These are phyloP conservation scores for barrel medic (Medicago truncatula) DNA, from an alignment of 306 rosid genomes.

Conservation along the genomic window DNA sequence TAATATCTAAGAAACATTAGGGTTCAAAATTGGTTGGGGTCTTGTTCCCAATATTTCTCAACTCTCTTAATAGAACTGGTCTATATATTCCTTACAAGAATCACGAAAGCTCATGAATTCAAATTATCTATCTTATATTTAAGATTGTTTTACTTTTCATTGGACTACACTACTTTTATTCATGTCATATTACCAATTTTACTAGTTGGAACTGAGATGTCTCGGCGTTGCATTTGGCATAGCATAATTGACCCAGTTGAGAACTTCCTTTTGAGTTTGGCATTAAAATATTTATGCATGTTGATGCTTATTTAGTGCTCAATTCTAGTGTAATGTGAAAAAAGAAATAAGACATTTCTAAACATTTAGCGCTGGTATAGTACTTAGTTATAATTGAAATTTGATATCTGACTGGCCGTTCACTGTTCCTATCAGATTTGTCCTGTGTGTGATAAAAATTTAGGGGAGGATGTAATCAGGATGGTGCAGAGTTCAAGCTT, in stretches of 20 bases:
- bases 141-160: background rate
- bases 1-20: conserved; percentile 6
- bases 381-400: conserved; percentile 42
- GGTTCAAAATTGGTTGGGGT: too few species aligned
- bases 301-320: conserved; percentile 7
- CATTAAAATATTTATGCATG: conserved; percentile 9
- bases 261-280: conserved; percentile 6
- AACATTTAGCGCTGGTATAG: too few species aligned
- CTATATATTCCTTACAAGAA: conserved; percentile 7
- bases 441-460: conserved; percentile 76
- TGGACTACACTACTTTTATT: conserved; percentile 1
- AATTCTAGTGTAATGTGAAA: conserved; percentile 25
- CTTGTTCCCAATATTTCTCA: conserved; percentile 18
- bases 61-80: conserved; percentile 14
- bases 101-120: conserved; percentile 8
- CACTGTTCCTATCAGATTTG: conserved; percentile 67
- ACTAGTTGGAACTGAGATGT: conserved; percentile 11
- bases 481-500: conserved; percentile 60
- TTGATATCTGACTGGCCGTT: conserved; percentile 41
- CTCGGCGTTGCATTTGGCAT: background rate
- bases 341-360: too few species aligned
- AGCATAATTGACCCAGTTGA: background rate
- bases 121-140: conserved; percentile 16
- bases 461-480: conserved; percentile 63
- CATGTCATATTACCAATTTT: conserved; percentile 25